Evolutionary conservation across 2,329 filamentous ascomycete genomes (phyloP).

Genomic region (Neonectria hederae): DNA sequence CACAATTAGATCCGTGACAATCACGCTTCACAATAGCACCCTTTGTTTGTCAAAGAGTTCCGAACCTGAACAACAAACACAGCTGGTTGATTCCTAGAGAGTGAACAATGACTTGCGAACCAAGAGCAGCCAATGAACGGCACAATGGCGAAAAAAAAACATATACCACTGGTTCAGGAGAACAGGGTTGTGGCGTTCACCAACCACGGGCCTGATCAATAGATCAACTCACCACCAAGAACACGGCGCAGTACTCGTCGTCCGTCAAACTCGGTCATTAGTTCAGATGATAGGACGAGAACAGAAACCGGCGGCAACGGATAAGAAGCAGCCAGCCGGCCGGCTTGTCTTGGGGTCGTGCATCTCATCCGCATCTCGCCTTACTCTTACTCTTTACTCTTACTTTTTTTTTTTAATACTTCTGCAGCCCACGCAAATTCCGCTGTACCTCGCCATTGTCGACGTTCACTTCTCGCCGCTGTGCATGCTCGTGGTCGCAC

Average conservation of each 20-base stretch:
- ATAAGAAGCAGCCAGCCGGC: not conserved
- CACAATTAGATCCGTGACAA: not conserved
- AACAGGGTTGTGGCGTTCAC: not conserved
- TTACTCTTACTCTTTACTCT: not conserved
- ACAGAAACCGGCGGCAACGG: not conserved
- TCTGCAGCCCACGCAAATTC: not conserved
- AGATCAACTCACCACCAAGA: not conserved
- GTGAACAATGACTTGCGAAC: not conserved
- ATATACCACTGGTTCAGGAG: not conserved
- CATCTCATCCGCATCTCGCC: not conserved
- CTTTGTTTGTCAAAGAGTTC: not conserved
- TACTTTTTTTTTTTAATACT: not conserved
- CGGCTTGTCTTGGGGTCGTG: not conserved
- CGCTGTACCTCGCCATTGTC: too few species aligned
- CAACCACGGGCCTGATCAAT: not conserved
- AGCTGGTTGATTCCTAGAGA: not conserved
- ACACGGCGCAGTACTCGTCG: not conserved
- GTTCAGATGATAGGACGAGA: not conserved
- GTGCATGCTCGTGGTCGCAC: not conserved
- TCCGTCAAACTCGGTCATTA: not conserved
- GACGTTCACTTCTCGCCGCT: too few species aligned
- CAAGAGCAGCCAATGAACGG: not conserved
- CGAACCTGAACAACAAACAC: not conserved
- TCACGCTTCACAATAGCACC: not conserved
- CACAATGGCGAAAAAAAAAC: not conserved